These are phyloP conservation scores for Zasmidium angulare DNA, from an alignment of 2,329 filamentous ascomycete species.

Conservation along the genomic window DNA sequence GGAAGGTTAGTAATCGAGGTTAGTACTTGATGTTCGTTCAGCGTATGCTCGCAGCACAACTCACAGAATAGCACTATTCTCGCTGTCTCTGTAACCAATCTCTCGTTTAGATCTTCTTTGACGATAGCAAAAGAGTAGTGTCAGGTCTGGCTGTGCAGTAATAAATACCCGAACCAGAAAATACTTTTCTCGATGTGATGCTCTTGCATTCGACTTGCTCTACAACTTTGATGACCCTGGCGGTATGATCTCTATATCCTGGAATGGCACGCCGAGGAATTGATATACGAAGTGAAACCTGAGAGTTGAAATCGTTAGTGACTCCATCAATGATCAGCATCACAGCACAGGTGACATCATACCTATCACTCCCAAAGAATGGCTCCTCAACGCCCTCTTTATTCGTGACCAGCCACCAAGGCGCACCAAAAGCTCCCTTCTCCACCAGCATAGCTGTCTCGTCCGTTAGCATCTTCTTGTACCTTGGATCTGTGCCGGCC, in stretches of 20 bases:
- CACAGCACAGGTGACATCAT: background rate
- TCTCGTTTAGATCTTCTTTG: too few relatives aligned
- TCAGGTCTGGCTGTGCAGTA: too few relatives aligned
- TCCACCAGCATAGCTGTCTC: conserved; percentile 36
- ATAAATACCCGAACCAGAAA: too few relatives aligned
- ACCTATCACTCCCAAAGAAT: conserved; percentile 72
- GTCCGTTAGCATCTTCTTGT: conserved; percentile 24
- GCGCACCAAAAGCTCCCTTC: conserved; percentile 71
- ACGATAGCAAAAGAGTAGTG: too few relatives aligned
- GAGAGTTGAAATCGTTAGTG: background rate
- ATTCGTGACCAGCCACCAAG: conserved; percentile 71
- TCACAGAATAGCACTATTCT: too few relatives aligned
- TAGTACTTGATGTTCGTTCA: too few relatives aligned
- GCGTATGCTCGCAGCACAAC: too few relatives aligned
- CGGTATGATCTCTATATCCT: conserved; percentile 19
- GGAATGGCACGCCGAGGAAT: conserved; percentile 51
- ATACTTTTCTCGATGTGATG: too few relatives aligned
- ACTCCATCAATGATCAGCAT: background rate
- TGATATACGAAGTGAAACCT: conserved; percentile 66
- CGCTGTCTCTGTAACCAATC: too few relatives aligned
- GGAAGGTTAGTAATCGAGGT: too few relatives aligned
- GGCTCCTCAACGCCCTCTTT: conserved; percentile 59
- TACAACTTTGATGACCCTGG: background rate
- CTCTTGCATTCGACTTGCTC: too few relatives aligned
- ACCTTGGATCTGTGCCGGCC: conserved; percentile 34